These are phyloP conservation scores for Coemansia sp. DNA, from an alignment of 192 early-diverging fungal species.

Conservation along the genomic window DNA sequence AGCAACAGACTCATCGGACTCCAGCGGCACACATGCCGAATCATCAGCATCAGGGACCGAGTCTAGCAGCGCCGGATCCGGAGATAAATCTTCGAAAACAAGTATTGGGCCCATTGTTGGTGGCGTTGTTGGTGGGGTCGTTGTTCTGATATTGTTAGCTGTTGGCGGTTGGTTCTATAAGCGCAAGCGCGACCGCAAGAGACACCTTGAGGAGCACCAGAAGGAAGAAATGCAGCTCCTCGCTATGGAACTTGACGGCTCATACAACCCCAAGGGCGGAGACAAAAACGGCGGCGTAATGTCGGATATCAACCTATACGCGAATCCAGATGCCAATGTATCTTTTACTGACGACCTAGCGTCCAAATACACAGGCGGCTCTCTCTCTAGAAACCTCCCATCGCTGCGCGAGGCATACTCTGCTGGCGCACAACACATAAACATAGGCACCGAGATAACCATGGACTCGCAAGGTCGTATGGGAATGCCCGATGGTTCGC, in stretches of 20 bases:
- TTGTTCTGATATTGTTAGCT: slow-evolving; percentile 20
- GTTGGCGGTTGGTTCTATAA: slow-evolving; percentile 27
- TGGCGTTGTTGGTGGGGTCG: slow-evolving; percentile 27
- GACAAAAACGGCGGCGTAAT: slow-evolving; percentile 11
- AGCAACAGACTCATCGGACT: neutral
- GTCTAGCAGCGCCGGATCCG: neutral
- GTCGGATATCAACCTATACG: slow-evolving; percentile 22
- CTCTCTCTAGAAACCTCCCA: slow-evolving; percentile 27
- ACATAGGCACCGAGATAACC: slow-evolving; percentile 32
- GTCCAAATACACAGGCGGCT: slow-evolving; percentile 40
- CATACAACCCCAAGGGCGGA: slow-evolving; percentile 31
- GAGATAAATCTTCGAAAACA: slow-evolving; percentile 4
- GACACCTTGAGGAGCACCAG: slow-evolving; percentile 41
- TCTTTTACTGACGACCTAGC: slow-evolving; percentile 45
- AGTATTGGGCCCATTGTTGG: slow-evolving; percentile 36
- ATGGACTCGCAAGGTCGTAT: slow-evolving; percentile 49
- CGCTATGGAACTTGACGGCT: slow-evolving; percentile 45
- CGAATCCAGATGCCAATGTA: slow-evolving; percentile 14
- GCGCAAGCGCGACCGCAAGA: slow-evolving; percentile 40
- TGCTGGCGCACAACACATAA: slow-evolving; percentile 9
- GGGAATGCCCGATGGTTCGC: slow-evolving; percentile 48
- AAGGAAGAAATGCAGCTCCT: slow-evolving; percentile 49
- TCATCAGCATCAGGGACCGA: neutral
- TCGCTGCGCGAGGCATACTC: slow-evolving; percentile 21
- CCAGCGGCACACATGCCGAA: neutral